Percentiles rank a stretch among this genome's conserved stretches.
Conservation (phyloP, 1,139 yeast species). For the Lodderomyces parapsilosis region DNA sequence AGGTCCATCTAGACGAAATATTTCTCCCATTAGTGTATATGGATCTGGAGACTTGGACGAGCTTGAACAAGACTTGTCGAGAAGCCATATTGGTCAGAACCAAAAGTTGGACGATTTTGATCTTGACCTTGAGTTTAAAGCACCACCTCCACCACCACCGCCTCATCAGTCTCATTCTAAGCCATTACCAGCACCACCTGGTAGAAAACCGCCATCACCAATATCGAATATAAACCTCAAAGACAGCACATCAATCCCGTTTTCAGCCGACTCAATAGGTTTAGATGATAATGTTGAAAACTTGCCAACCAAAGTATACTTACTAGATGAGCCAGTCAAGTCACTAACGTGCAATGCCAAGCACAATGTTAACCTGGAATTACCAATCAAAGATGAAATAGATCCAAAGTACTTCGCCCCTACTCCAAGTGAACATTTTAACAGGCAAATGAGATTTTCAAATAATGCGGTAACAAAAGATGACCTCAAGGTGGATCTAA, state of each 20-base stretch:
- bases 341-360: slow-evolving; percentile 24
- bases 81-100: slow-evolving; percentile 1
- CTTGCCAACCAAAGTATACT: slow-evolving; percentile 37
- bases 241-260: slow-evolving; percentile 33
- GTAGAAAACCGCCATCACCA: slow-evolving; percentile 15
- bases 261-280: slow-evolving; percentile 47
- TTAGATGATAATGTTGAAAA: slow-evolving; percentile 24
- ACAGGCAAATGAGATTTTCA: slow-evolving; percentile 21
- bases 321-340: slow-evolving; percentile 34
- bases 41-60: slow-evolving; percentile 20
- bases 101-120: slow-evolving; percentile 1
- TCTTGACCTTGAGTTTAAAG: background rate
- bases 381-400: slow-evolving; percentile 32
- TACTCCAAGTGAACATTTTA: slow-evolving; percentile 42
- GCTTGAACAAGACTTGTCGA: slow-evolving; percentile 19
- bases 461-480: slow-evolving; percentile 20
- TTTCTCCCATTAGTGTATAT: slow-evolving; percentile 15
- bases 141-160: slow-evolving; percentile 3
- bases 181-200: slow-evolving; percentile 16
- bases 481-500: slow-evolving; percentile 24
- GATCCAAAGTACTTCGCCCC: slow-evolving; percentile 50
- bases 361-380: slow-evolving; percentile 19
- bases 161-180: slow-evolving; percentile 9
- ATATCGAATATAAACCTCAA: slow-evolving; percentile 12
- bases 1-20: slow-evolving; percentile 9